phyloP scores from a whole-genome alignment of 768 basidiomycete genomes.

The Lyophyllum semitale region DNA sequence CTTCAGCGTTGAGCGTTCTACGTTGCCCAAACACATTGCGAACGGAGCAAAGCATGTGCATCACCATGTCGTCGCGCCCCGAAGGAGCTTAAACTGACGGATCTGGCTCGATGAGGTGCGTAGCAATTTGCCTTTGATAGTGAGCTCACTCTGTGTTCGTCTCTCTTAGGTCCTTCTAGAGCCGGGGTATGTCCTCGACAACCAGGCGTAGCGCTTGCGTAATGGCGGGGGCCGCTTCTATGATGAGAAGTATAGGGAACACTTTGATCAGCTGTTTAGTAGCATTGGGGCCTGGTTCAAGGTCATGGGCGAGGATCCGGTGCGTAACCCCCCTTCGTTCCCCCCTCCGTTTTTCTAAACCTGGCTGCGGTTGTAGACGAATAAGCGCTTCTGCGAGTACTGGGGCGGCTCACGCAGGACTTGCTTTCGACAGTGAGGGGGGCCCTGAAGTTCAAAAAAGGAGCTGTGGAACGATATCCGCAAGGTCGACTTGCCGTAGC shows the following conservation, averaged over 20 bases:
- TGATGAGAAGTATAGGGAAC: conserved; percentile 59
- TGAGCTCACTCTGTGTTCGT: too few relatives aligned
- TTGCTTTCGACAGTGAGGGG: conserved; percentile 84
- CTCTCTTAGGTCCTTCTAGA: too few relatives aligned
- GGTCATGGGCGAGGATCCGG: conserved; percentile 82
- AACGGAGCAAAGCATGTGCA: too few relatives aligned
- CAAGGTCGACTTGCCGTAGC: conserved; percentile 73
- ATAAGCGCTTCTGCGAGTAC: conserved; percentile 80
- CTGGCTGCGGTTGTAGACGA: too few relatives aligned
- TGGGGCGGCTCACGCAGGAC: conserved; percentile 80
- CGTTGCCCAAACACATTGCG: too few relatives aligned
- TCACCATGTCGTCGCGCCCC: too few relatives aligned
- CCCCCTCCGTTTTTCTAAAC: too few relatives aligned
- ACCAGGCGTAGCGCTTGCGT: conserved; percentile 60
- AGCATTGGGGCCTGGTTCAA: conserved; percentile 77
- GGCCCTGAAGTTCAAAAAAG: conserved; percentile 85
- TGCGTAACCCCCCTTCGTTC: conserved; percentile 21
- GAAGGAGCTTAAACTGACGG: too few relatives aligned
- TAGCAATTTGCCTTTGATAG: too few relatives aligned
- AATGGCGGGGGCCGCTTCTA: conserved; percentile 81
- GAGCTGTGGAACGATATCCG: conserved; percentile 89
- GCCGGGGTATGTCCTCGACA: conserved; percentile 68
- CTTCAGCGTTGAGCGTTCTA: too few relatives aligned
- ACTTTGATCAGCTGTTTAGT: conserved; percentile 82
- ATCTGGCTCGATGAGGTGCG: too few relatives aligned